Base-by-base conservation (phyloP, 176 grass and related monocot genomes). In the Lolium rigidum region DNA sequence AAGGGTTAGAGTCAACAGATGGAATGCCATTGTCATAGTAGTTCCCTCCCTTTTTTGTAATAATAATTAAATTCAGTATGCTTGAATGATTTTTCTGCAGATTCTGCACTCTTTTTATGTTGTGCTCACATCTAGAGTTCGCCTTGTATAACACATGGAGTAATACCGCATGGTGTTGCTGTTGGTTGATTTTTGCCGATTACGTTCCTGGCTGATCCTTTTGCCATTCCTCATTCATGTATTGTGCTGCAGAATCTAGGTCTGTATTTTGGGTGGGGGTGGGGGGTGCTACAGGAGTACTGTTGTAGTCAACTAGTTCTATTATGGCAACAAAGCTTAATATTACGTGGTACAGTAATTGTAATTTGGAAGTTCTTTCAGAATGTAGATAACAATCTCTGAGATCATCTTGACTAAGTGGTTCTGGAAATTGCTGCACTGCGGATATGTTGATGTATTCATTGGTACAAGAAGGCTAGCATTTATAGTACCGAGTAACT, bases 401-500 rank as follows among this genome's bases (percentile, higher is more conserved):
- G 59, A 55, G 28, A 66, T 67, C 28, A 66, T 20, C 31, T 18
- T 85, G 74, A 74, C 16, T 4, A 20, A 25, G 59, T 70, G 14
- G 9, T 57, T 59, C 10, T 9, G 62, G 44, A 67, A 16, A 47
- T 72, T 72, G 68, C 41, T 72, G 39, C 69, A 74, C 70, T 74
- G 43, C 14, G 54, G 24, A 38, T 67, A 67, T 20, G 2, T 57
- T 57, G 13, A 44, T 56, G 47, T 81, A 55, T 55, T 31, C 17
- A 70, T 22, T 55, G 49, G 64, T 37, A 82, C 49, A 70, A 70
- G 51, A 68, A 70, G 35, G n/a, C 11, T 7, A 52, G 1, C 65
- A 55, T 57, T 82, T 16, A 24, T 61, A 71, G 13, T 71, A 39
- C 26, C 20, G 21, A 60, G 54, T 26, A 48, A 35, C 69, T 83